Conservation (phyloP, 2,329 filamentous ascomycete species). For the Sclerotinia nivalis region DNA sequence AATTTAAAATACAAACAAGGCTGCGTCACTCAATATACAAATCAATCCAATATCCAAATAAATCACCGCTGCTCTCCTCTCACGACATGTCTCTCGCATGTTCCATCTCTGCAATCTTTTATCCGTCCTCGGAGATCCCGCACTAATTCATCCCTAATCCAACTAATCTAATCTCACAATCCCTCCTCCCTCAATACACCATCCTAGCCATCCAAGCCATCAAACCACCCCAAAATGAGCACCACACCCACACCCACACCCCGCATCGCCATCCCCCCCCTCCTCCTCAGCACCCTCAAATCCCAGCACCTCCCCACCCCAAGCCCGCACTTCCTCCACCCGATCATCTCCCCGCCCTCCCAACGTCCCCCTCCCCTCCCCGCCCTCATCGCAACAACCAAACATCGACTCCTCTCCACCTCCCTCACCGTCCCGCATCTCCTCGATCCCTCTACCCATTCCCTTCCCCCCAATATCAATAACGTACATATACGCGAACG, state of each 20-base stretch:
- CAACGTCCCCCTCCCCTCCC: conserved; percentile 51
- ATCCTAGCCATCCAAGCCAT: not conserved
- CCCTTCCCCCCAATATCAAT: conserved; percentile 59
- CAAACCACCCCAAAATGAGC: not conserved
- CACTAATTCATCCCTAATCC: not conserved
- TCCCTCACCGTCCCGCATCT: conserved; percentile 68
- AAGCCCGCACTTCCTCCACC: not conserved
- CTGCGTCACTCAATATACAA: not conserved
- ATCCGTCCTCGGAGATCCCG: not conserved
- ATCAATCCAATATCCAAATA: not conserved
- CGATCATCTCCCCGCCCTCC: conserved; percentile 3
- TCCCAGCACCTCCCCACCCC: not conserved
- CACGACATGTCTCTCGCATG: not conserved
- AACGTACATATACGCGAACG: conserved; percentile 50
- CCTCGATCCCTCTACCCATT: conserved; percentile 49
- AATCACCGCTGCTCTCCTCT: not conserved
- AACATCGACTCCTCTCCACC: conserved; percentile 74
- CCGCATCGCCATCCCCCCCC: not conserved
- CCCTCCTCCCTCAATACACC: not conserved
- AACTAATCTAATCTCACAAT: not conserved
- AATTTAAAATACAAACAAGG: not conserved
- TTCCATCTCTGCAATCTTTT: not conserved
- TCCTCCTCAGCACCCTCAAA: conserved; percentile 5
- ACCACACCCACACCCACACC: too few species aligned
- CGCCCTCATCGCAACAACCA: conserved; percentile 62